Base-by-base conservation (phyloP, 2,329 filamentous ascomycete genomes). In the Acephala macrosclerotiorum region DNA sequence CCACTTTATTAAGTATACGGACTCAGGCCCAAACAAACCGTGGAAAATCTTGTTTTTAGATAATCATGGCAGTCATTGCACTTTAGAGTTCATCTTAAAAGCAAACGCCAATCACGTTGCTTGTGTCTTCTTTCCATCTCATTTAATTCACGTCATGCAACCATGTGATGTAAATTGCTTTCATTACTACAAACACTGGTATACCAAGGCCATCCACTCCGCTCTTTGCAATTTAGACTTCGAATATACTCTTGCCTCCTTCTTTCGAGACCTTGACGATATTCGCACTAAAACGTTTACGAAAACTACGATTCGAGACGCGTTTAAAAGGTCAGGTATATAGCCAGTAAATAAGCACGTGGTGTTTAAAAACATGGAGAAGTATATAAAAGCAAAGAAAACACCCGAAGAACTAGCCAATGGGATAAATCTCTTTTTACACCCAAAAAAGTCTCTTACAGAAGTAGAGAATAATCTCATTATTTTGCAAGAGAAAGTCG, bases 331-430 rank as follows among this genome's bases (percentile, higher is more conserved):
- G 16, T 9, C 22, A 9, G 47, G 47, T 9, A 51, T 51, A 9
- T 51, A 29, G 9, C 22, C 11, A 14, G 1, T 29, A 1, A 51
- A 25, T 14, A 51, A 51, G 20, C 20, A 7, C 16, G 7, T 16
- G 14, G 47, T 51, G 25, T 51, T 51, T 22, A 51, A 26, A 29
- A 51, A 51, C 18, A 51, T 51, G 22, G 47, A 51, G 47, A 51
- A 51, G 26, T 51, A 12, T 14, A 7, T 51, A 2, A 51, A 29
- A 29, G 20, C n/a, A 51, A 25, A n/a, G n/a, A n/a, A n/a, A n/a
- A n/a, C n/a, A n/a, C n/a, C n/a, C n/a, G n/a, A n/a, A n/a, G n/a
- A n/a, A n/a, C n/a, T n/a, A n/a, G n/a, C n/a, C n/a, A n/a, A n/a
- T n/a, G n/a, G n/a, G n/a, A n/a, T n/a, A n/a, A n/a, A n/a, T n/a